These are phyloP conservation scores for Cicer bijugum DNA, from an alignment of 306 rosid genomes.

Conservation along the genomic window DNA sequence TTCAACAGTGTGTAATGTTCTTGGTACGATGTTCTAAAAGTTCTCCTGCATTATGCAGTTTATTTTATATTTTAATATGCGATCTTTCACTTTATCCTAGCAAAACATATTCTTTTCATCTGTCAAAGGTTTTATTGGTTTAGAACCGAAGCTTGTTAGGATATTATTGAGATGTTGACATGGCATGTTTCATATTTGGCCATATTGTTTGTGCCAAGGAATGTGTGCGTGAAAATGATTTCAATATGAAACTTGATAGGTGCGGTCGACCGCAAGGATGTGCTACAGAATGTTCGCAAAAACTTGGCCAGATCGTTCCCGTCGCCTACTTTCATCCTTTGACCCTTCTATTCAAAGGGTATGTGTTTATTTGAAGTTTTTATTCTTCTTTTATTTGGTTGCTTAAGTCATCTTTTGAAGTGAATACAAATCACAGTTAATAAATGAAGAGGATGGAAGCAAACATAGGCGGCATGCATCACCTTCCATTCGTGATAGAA, in stretches of 20 bases:
- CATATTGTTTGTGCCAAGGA: slow-evolving; percentile 20
- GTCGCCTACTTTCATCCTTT: slow-evolving; percentile 81
- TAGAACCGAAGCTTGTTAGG: slow-evolving; percentile 17
- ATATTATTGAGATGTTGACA: slow-evolving; percentile 31
- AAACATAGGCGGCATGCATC: slow-evolving; percentile 89
- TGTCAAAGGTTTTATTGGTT: slow-evolving; percentile 28
- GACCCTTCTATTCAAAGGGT: slow-evolving; percentile 99
- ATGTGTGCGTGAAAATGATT: slow-evolving; percentile 28
- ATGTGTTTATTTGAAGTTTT: slow-evolving; percentile 46
- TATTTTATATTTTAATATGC: slow-evolving; percentile 18
- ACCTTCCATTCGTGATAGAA: slow-evolving; percentile 92
- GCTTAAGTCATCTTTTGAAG: slow-evolving; percentile 40
- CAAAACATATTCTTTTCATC: slow-evolving; percentile 23
- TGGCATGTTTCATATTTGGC: slow-evolving; percentile 23
- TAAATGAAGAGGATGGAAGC: slow-evolving; percentile 99
- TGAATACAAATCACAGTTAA: slow-evolving; percentile 61
- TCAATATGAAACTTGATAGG: slow-evolving; percentile 62
- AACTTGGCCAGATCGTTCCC: slow-evolving; percentile 97
- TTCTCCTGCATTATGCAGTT: slow-evolving; percentile 29
- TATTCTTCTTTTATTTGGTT: slow-evolving; percentile 35
- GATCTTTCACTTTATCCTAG: slow-evolving; percentile 9
- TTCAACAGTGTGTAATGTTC: slow-evolving; percentile 25
- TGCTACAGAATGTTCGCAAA: slow-evolving; percentile 95
- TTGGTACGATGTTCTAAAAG: slow-evolving; percentile 19
- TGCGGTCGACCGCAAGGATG: slow-evolving; percentile 95